phyloP scores from a whole-genome alignment of 1,284 basidiomycete genomes.

The Phellopilus nigrolimitatus region DNA sequence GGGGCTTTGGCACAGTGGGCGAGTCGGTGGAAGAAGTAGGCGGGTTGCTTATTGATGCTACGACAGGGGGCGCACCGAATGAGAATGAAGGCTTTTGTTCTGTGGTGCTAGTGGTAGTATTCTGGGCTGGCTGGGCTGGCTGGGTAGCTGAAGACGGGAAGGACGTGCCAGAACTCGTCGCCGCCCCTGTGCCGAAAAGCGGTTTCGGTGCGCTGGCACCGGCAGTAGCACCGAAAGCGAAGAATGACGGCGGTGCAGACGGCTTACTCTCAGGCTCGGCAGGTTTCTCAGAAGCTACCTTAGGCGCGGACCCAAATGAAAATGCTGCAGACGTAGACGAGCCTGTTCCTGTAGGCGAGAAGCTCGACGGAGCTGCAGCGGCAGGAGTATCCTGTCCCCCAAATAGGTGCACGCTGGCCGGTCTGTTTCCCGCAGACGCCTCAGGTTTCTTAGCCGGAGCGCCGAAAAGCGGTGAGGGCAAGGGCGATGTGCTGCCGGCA shows the following conservation, averaged over 20 bases:
- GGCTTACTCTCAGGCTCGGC: slow-evolving; percentile 11
- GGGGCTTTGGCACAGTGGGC: slow-evolving; percentile 20
- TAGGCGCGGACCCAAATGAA: not conserved
- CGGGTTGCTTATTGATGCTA: not conserved
- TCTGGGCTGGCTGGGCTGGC: not conserved
- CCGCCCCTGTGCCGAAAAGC: slow-evolving; percentile 13
- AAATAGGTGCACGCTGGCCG: not conserved
- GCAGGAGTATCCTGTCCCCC: not conserved
- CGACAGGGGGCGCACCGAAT: slow-evolving; percentile 20
- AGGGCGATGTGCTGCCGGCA: not conserved
- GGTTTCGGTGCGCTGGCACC: slow-evolving; percentile 14
- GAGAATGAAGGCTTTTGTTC: slow-evolving; percentile 49
- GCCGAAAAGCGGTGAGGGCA: slow-evolving; percentile 7
- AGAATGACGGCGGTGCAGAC: slow-evolving; percentile 7
- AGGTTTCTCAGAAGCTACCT: not conserved
- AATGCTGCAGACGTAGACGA: not conserved
- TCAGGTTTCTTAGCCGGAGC: not conserved
- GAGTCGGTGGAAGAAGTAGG: not conserved
- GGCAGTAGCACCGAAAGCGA: slow-evolving; percentile 6
- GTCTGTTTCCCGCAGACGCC: not conserved
- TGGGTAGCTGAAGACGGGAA: slow-evolving; percentile 10
- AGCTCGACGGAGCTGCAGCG: not conserved
- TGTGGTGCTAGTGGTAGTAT: slow-evolving; percentile 21
- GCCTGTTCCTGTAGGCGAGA: not conserved
- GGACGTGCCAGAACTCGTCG: not conserved